Base-by-base conservation (phyloP, 106 monocot species). In the Vanilla planifolia region DNA sequence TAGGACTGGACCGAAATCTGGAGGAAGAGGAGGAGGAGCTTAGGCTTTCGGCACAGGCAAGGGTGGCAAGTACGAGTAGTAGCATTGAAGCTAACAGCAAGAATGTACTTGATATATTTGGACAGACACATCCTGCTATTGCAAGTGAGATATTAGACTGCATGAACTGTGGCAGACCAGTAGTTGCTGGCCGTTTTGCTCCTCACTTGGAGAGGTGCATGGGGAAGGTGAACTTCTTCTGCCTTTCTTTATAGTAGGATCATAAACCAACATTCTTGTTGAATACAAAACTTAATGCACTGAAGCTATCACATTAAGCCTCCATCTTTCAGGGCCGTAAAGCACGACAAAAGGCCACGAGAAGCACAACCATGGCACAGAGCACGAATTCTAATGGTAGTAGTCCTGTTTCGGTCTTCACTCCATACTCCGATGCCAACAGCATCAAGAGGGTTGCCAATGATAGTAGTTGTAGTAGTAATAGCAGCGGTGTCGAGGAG, bases 151-250 rank as follows among this genome's bases (percentile, higher is more conserved):
- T 84, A n/a, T 84, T 96, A 26, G 81, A 87, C 48, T 96, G 96
- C 71, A 96, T 96, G 96, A 91, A 96, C 50, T 96, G 96, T 25
- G 91, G 91, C 21, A 70, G 91, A 39, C 79, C 87, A 0, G 70
- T 96, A 14, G 78, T 78, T 17, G 96, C 96, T 17, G 96, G 96
- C 5, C 70, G 91, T 6, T 96, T 96, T 55, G 96, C 96, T 17
- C 96, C 96, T 64, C 96, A 96, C 74, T 50, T 96, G 42, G 96
- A 96, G 79, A 96, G 91, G 41, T 96, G 96, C 63, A 96, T 96
- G 96, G 96, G 96, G 61, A 96, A 96, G 91, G 96, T 91, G 24
- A 13, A 51, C 50, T 48, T 11, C 51, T 55, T 19, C 6, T 19
- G 7, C 30, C 8, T n/a, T n/a, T n/a, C n/a, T n/a, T n/a, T n/a